Base-by-base conservation (phyloP, 1,284 basidiomycete genomes). In the Trichosporon inkin region DNA sequence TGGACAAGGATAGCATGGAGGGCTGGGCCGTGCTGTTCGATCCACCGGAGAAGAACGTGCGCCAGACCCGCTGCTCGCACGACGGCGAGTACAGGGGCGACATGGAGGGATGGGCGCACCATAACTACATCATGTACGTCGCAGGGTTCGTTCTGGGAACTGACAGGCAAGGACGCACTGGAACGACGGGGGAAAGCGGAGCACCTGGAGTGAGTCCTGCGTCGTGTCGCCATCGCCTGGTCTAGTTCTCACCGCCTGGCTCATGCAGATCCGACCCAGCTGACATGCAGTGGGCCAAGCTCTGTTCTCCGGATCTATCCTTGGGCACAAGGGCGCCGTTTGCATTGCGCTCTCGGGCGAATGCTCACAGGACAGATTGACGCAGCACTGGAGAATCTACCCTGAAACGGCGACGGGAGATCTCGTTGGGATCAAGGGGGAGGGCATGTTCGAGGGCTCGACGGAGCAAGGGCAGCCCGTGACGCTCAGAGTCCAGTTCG, bases 251-350 rank as follows among this genome's bases (percentile, higher is more conserved):
- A 5, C 28, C 8, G 28, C 28, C 4, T 32, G n/a, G n/a, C 28
- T 32, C 28, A 17, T 16, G 38, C 11, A 2, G 17, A 17, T 14
- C 38, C 14, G 14, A 40, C 16, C 5, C 4, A 32, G 24, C 44
- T 49, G 28, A 49, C 44, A 49, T 1, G 6, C 44, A 49, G 44
- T 49, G 44, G 44, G 44, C 44, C 44, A 49, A 16, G 44, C 44
- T 3, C 22, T 49, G 24, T 49, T 49, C 44, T 28, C 17, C 44
- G 44, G 44, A 11, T 28, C 22, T 22, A 49, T 49, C 10, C 22
- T 24, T 0, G 44, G 44, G 3, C 44, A 22, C 14, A 22, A 24
- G 4, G 44, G 44, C 7, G 24, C 44, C 2, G 44, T 49, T 24
- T 13, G 22, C 7, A 49, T 49, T 8, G 44, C 44, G 14, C 44